These are phyloP conservation scores for Tricholomella constricta DNA, from an alignment of 768 basidiomycete genomes.

Conservation along the genomic window DNA sequence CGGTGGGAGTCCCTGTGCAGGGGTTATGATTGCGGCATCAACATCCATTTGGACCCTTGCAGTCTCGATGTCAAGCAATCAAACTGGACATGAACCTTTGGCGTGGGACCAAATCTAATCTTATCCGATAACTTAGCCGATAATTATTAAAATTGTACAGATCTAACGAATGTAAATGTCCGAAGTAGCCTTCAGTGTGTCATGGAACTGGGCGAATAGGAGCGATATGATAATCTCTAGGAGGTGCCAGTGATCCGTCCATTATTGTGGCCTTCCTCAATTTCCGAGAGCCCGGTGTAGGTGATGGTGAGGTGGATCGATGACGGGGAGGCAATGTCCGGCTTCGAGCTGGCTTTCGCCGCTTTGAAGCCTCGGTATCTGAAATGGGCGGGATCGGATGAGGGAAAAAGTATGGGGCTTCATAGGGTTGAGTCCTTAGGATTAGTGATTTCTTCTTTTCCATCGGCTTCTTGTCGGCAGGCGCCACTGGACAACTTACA, in stretches of 20 bases:
- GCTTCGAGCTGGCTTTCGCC: slow-evolving; percentile 24
- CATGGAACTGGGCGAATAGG: too few species aligned
- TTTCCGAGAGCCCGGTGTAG: background rate
- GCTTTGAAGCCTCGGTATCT: background rate
- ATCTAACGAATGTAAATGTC: background rate
- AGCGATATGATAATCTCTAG: background rate
- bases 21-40: slow-evolving; percentile 23
- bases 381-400: slow-evolving; percentile 36
- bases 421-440: slow-evolving; percentile 58
- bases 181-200: too few species aligned
- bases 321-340: slow-evolving; percentile 15
- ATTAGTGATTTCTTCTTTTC: slow-evolving; percentile 39
- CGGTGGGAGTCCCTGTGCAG: slow-evolving; percentile 22
- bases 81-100: slow-evolving; percentile 10
- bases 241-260: background rate
- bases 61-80: slow-evolving; percentile 15
- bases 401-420: slow-evolving; percentile 64
- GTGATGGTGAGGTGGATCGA: slow-evolving; percentile 6
- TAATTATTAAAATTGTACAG: background rate
- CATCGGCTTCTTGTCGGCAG: slow-evolving; percentile 16
- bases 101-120: slow-evolving; percentile 20
- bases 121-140: slow-evolving; percentile 18
- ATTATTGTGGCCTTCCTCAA: background rate
- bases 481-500: slow-evolving; percentile 4
- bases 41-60: slow-evolving; percentile 22